Evolutionary conservation across 2,329 filamentous ascomycete genomes (phyloP).

Genomic region (Elsinoe batatas): DNA sequence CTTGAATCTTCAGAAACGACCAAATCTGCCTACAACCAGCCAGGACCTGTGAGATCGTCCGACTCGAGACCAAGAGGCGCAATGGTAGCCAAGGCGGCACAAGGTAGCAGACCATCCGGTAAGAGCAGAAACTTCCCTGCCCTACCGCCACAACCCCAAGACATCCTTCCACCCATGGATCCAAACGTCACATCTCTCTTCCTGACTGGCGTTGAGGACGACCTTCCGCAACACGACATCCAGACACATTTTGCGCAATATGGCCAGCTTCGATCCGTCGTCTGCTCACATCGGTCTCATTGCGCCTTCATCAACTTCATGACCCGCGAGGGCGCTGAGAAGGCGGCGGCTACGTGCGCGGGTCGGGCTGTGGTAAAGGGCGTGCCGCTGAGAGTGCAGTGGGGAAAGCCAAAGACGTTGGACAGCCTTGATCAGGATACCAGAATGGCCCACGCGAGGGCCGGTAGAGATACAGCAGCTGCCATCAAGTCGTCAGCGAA

Average conservation of each 20-base stretch:
- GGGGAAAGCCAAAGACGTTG: slow-evolving; percentile 85
- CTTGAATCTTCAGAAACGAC: slow-evolving; percentile 27
- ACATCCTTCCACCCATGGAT: slow-evolving; percentile 77
- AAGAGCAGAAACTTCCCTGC: slow-evolving; percentile 55
- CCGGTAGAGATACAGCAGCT: slow-evolving; percentile 51
- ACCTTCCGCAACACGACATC: slow-evolving; percentile 83
- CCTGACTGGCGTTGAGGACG: slow-evolving; percentile 89
- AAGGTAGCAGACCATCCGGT: slow-evolving; percentile 36
- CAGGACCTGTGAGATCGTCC: slow-evolving; percentile 70
- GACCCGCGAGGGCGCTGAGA: slow-evolving; percentile 73
- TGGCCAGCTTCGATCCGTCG: slow-evolving; percentile 81
- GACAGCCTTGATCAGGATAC: slow-evolving; percentile 87
- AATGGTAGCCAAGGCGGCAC: slow-evolving; percentile 5
- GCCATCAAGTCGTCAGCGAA: slow-evolving; percentile 19
- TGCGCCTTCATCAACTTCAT: slow-evolving; percentile 96
- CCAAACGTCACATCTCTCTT: slow-evolving; percentile 86
- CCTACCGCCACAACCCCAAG: slow-evolving; percentile 68
- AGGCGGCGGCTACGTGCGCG: slow-evolving; percentile 72
- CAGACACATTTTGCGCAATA: slow-evolving; percentile 83
- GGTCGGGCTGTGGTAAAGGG: slow-evolving; percentile 84
- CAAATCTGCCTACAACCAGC: slow-evolving; percentile 31
- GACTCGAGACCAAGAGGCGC: slow-evolving; percentile 35
- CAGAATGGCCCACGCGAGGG: slow-evolving; percentile 67
- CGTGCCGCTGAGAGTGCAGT: slow-evolving; percentile 79
- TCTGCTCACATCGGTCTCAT: slow-evolving; percentile 94